Conservation (phyloP, 257 asterid genomes). For the Euphrasia confusa region DNA sequence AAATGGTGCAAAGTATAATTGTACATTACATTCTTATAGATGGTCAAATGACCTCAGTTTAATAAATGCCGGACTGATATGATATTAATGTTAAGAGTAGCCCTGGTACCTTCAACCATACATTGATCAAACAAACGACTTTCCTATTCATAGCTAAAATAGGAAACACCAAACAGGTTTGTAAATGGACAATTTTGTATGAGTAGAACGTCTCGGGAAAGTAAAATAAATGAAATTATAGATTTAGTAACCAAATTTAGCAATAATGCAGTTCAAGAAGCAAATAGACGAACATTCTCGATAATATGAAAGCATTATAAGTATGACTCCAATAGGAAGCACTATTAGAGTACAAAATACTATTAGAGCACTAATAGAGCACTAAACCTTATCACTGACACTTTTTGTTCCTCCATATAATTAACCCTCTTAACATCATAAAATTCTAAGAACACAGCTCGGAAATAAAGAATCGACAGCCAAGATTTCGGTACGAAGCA, state of each 20-base stretch:
- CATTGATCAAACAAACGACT: too few species aligned
- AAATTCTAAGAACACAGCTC: neutral
- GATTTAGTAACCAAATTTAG: neutral
- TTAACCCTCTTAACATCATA: constrained; percentile 7
- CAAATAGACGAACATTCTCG: neutral
- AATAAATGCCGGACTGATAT: too few species aligned
- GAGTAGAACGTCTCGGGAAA: neutral
- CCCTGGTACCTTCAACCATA: too few species aligned
- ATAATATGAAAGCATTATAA: too few species aligned
- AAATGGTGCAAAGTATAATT: too few species aligned
- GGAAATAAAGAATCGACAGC: neutral
- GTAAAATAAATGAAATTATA: constrained; percentile 3
- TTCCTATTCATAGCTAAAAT: too few species aligned
- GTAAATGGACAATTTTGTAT: neutral
- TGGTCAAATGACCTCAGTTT: too few species aligned
- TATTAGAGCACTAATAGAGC: too few species aligned
- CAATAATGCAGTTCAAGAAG: constrained; percentile 13
- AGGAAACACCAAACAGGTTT: constrained; percentile 4
- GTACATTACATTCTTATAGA: too few species aligned
- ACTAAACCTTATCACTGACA: neutral
- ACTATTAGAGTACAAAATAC: constrained; percentile 1
- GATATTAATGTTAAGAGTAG: too few species aligned
- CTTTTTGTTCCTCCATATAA: constrained; percentile 13
- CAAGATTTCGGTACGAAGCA: neutral
- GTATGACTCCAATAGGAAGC: neutral